Evolutionary conservation across 371 early-diverging fungal genomes (phyloP).

Genomic region (Thermomucor indicae-seudaticae): DNA sequence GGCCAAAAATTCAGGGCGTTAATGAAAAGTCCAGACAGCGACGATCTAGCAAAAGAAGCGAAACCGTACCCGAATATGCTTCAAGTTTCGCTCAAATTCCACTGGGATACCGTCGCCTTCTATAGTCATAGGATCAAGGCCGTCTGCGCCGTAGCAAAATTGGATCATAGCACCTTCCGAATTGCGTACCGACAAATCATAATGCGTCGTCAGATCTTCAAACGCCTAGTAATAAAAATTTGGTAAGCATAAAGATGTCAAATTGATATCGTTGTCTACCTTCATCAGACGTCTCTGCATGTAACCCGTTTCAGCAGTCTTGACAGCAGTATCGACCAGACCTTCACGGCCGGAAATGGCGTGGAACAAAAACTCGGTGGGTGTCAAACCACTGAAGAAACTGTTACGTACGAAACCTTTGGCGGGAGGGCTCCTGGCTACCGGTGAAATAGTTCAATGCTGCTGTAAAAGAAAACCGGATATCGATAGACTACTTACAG

Average conservation of each 20-base stretch:
- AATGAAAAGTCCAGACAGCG: neutral
- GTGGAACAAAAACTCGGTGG: slow-evolving; percentile 99
- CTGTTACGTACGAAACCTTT: slow-evolving; percentile 98
- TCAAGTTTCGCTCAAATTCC: slow-evolving; percentile 80
- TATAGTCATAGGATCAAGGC: slow-evolving; percentile 93
- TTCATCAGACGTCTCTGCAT: slow-evolving; percentile 99
- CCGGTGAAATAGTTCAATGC: neutral
- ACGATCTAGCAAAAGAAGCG: no score
- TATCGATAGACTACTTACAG: slow-evolving; percentile 35
- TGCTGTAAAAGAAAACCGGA: neutral
- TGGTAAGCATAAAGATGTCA: no score
- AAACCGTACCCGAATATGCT: slow-evolving; percentile 49
- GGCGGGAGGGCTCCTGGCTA: slow-evolving; percentile 84
- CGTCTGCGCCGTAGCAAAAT: slow-evolving; percentile 98
- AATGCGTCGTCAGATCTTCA: slow-evolving; percentile 94
- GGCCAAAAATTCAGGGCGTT: neutral
- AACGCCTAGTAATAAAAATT: slow-evolving; percentile 74
- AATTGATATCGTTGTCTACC: no score
- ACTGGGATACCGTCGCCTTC: slow-evolving; percentile 94
- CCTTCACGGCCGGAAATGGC: slow-evolving; percentile 99
- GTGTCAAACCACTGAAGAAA: slow-evolving; percentile 95
- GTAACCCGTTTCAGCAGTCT: slow-evolving; percentile 99
- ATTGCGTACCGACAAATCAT: slow-evolving; percentile 96
- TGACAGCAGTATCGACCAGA: slow-evolving; percentile 99
- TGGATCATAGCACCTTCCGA: slow-evolving; percentile 94